Evolutionary conservation across 306 rosid genomes (phyloP), one percentile per base, ranked within the genome.

Genomic region (Bauhinia variegata): DNA sequence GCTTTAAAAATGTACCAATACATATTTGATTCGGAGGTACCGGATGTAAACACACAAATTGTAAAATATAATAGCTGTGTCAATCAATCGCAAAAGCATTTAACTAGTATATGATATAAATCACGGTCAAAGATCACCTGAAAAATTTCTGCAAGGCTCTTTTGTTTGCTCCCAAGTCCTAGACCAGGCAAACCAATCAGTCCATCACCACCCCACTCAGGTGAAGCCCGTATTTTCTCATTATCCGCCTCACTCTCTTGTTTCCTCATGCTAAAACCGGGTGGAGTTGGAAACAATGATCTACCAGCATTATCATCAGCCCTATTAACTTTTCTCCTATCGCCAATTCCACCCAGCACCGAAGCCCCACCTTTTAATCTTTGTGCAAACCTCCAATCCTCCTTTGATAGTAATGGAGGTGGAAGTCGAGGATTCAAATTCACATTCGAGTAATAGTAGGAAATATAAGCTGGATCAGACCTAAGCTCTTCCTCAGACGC

Each of bases 391-490:
- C 93, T 83, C 96, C 96, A 88, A 73, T 91, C 96, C 81, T 91
- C 96, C 76, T 86, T 91, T 6, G 97, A 91, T 33, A 86, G 56
- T 87, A 86, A 83, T 5, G 97, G 97, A 74, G 91, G 97, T 0
- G 96, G 97, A 65, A 91, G 89, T 37, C 96, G 70, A 11, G 97
- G 96, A 73, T 91, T 91, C 79, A 91, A 73, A 68, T 91, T 91
- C 75, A 81, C 96, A 78, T 91, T 91, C 37, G 88, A 68, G 75
- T 91, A 88, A 72, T 91, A 91, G 68, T 91, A 91, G 0, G 83
- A 66, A 50, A 79, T 74, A 73, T 91, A 91, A 76, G 93, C 88
- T 36, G 97, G 97, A 86, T 91, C 96, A 72, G 97, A 88, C 96
- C 96, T 84, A 42, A 91, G 86, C 70, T 84, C 91, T 80, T 91